Evolutionary conservation across 2,329 filamentous ascomycete species (phyloP).

Genomic region (Calonectria hawksworthii): DNA sequence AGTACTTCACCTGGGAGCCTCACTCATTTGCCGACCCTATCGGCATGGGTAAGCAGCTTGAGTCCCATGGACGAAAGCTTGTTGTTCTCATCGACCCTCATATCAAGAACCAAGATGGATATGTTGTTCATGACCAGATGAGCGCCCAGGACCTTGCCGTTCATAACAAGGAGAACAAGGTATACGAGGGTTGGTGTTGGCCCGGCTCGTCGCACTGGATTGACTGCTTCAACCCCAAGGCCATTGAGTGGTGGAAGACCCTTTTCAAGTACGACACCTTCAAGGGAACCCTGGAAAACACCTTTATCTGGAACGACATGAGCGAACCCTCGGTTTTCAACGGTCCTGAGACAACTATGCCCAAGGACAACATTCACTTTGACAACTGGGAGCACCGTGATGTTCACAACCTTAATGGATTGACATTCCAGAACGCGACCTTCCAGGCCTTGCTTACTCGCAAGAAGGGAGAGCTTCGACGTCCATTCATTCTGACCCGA

Average conservation of each 20-base stretch:
- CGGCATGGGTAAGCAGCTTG: constrained; percentile 89
- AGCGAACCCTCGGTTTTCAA: constrained; percentile 99
- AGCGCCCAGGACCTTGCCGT: constrained; percentile 87
- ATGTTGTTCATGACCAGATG: constrained; percentile 82
- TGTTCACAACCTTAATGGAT: constrained; percentile 93
- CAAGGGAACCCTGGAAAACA: constrained; percentile 87
- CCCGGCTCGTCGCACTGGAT: constrained; percentile 97
- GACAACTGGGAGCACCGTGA: constrained; percentile 97
- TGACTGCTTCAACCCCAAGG: constrained; percentile 94
- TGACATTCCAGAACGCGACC: constrained; percentile 96
- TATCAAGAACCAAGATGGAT: constrained; percentile 91
- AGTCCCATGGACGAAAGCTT: constrained; percentile 87
- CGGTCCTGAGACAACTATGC: constrained; percentile 98
- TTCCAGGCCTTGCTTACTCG: constrained; percentile 87
- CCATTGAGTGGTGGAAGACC: constrained; percentile 89
- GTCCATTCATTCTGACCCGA: constrained; percentile 93
- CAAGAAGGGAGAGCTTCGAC: constrained; percentile 85
- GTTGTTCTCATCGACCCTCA: constrained; percentile 97
- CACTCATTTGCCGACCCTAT: constrained; percentile 89
- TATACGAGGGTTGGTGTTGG: constrained; percentile 99
- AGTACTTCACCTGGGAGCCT: constrained; percentile 98
- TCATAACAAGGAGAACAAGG: constrained; percentile 88
- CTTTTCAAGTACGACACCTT: constrained; percentile 92
- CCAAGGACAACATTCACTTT: constrained; percentile 95
- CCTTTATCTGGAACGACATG: constrained; percentile 99